Base-by-base conservation (phyloP, 2,329 filamentous ascomycete species). In the Lachnellula willkommii region DNA sequence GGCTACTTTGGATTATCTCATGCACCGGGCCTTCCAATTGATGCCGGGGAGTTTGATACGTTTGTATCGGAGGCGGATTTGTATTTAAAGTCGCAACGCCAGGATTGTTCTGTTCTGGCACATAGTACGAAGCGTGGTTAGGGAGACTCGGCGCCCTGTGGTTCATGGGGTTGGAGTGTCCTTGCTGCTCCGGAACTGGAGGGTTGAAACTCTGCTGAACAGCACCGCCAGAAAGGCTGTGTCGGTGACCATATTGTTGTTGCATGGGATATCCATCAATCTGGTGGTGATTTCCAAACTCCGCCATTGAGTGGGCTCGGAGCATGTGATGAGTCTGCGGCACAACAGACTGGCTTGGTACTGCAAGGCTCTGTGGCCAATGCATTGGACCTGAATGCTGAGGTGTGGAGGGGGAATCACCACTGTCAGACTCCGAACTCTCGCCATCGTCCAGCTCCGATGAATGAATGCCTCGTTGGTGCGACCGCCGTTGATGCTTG, bases 401-500 rank as follows among this genome's bases (percentile, higher is more conserved):
- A 8, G 83, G 82, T 3, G 82, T 85, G 2, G 79, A 76, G 11
- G 82, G 81, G 22, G 79, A 79, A 64, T 84, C 81, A 64, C 80
- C 81, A 39, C 57, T 63, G 22, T 71, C 68, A 7, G 69, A 71
- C 50, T 70, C 68, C 3, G 68, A 69, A 12, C 67, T 69, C 32
- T 71, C 69, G 45, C 68, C 68, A 51, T 71, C 69, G 52, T 71
- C 68, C 17, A 68, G 54, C 63, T 84, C 80, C 53, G 79, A 78
- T 42, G 78, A 75, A 63, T 83, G 76, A 54, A 81, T 72, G 39
- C 82, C 69, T 60, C 81, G 77, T 64, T 84, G 80, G 66, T 85
- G 82, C 1, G 81, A 82, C 26, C 81, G 75, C 52, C 82, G 75
- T 66, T 85, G 81, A 67, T 85, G 83, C 71, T 86, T 86, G 53